Conservation (phyloP, 805 yeast genomes). For the Myxozyma melibiosi region DNA sequence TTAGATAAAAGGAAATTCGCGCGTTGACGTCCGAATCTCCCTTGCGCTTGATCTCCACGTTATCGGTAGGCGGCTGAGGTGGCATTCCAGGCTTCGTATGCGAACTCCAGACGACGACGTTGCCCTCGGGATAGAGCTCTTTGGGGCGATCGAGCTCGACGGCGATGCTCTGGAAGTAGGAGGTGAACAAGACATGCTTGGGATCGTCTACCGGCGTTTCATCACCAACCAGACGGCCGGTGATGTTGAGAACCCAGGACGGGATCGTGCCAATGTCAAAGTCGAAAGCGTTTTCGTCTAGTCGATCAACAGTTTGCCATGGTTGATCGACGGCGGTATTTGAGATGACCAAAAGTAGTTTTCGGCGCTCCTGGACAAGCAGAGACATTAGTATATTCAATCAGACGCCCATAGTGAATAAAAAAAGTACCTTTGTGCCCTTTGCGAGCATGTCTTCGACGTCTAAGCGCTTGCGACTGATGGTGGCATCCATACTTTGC, state of each 20-base stretch:
- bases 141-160: conserved; percentile 60
- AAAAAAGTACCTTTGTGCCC: conserved; percentile 39
- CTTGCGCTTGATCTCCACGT: conserved; percentile 78
- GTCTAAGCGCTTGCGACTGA: conserved; percentile 81
- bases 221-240: conserved; percentile 69
- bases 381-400: conserved; percentile 48
- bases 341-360: conserved; percentile 77
- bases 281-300: conserved; percentile 40
- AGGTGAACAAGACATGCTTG: conserved; percentile 67
- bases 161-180: conserved; percentile 80
- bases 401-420: conserved; percentile 30
- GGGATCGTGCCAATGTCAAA: conserved; percentile 41
- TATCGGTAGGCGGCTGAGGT: conserved; percentile 55
- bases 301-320: conserved; percentile 61
- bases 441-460: conserved; percentile 64
- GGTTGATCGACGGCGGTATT: conserved; percentile 84
- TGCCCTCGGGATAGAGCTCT: conserved; percentile 42
- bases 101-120: conserved; percentile 89
- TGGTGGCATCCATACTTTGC: conserved; percentile 72
- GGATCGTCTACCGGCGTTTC: conserved; percentile 44
- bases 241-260: conserved; percentile 83
- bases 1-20: conserved; percentile 77
- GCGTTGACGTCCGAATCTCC: conserved; percentile 69
- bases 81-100: conserved; percentile 45
- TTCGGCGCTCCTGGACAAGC: conserved; percentile 46